A percentile compares a stretch with the other conserved stretches of the same genome.
phyloP scores from a whole-genome alignment of 495 filamentous ascomycete genomes.

The Glarea lozoyensis region DNA sequence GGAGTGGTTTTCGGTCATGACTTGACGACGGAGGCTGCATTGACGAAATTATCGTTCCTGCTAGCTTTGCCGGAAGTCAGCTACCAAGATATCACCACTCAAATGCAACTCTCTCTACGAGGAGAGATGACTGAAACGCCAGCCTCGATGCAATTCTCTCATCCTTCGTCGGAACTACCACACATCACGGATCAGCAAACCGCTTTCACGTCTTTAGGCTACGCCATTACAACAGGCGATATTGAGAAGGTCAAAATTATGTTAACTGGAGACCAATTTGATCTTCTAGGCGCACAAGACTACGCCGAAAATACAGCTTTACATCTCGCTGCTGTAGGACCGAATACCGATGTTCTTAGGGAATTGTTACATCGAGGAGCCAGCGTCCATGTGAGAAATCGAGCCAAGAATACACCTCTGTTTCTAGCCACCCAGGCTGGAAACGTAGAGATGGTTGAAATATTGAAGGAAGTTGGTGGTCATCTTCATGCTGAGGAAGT shows the following conservation, averaged over 20 bases:
- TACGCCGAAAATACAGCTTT: conserved; percentile 86
- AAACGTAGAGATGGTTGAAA: conserved; percentile 45
- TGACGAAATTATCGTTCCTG: conserved; percentile 89
- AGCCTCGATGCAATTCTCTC: conserved; percentile 54
- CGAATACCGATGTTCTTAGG: conserved; percentile 46
- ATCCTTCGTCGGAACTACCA: conserved; percentile 42
- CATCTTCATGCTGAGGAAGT: conserved; percentile 59
- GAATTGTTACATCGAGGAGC: conserved; percentile 70
- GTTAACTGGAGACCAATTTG: conserved; percentile 53
- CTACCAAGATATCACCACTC: conserved; percentile 50
- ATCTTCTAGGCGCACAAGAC: conserved; percentile 55
- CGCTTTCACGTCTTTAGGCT: conserved; percentile 64
- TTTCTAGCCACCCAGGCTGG: conserved; percentile 58
- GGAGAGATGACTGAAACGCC: conserved; percentile 83
- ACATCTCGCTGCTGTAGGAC: conserved; percentile 44
- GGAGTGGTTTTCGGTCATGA: conserved; percentile 92
- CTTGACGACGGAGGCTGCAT: conserved; percentile 85
- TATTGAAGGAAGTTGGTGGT: conserved; percentile 63
- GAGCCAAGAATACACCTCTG: conserved; percentile 70
- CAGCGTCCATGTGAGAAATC: conserved; percentile 79
- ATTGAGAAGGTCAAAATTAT: conserved; percentile 53
- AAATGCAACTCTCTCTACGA: conserved; percentile 69
- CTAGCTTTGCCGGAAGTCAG: conserved; percentile 59
- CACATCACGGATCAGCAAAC: conserved; percentile 35
- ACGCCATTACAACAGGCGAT: conserved; percentile 71